Percentiles rank a stretch among this genome's conserved stretches.
Evolutionary conservation across 345 rosid genomes (phyloP).

Genomic region (Pseudoturritis turrita): DNA sequence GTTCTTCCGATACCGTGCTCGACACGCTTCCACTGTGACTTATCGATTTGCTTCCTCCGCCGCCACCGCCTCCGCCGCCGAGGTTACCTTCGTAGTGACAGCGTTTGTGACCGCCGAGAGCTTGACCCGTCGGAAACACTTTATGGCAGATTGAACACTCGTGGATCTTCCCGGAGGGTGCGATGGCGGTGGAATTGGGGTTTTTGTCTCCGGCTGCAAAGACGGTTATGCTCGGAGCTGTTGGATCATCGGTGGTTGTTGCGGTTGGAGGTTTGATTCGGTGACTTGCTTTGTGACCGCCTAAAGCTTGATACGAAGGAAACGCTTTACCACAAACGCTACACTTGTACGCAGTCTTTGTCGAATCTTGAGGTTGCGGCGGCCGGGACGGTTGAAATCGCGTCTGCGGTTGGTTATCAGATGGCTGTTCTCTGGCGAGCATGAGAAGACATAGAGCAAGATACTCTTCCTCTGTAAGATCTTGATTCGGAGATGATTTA

Average conservation of each 20-base stretch:
- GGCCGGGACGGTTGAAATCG: conserved; percentile 16
- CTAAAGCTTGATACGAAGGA: conserved; percentile 86
- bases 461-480: conserved; percentile 56
- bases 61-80: conserved; percentile 33
- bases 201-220: conserved; percentile 12
- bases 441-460: conserved; percentile 77
- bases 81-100: conserved; percentile 85
- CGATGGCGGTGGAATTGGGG: conserved; percentile 3
- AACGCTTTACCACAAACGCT: conserved; percentile 74
- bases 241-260: conserved; percentile 17
- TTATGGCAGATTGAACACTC: conserved; percentile 93
- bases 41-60: conserved; percentile 21
- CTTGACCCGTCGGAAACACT: conserved; percentile 88
- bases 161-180: conserved; percentile 50
- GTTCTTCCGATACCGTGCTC: conserved; percentile 44
- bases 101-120: conserved; percentile 95
- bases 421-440: conserved; percentile 55
- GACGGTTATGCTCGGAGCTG: conserved; percentile 5
- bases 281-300: conserved; percentile 98
- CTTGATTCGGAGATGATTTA: conserved; percentile 1
- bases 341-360: conserved; percentile 56
- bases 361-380: conserved; percentile 18
- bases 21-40: conserved; percentile 42
- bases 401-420: conserved; percentile 9
- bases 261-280: conserved; percentile 51